Evolutionary conservation across 306 rosid species (phyloP), one percentile per base, ranked within the genome.

Genomic region (Cicer arietinum): DNA sequence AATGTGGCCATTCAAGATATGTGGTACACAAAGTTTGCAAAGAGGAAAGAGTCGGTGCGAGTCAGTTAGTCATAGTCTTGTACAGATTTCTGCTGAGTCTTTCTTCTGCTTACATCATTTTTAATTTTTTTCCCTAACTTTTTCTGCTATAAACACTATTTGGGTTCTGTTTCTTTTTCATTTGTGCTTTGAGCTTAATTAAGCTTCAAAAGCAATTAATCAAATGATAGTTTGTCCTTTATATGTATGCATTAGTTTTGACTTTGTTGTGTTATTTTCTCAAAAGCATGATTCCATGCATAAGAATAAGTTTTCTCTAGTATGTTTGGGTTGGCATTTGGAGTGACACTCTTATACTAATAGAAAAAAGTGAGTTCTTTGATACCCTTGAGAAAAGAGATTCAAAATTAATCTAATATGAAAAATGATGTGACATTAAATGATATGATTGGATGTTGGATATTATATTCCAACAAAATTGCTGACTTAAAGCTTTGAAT

Each of bases 21-120:
- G 6, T 10, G 81, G 66, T 59, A 81, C 79, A 52, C 76, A 61
- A 74, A 45, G 51, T 40, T 65, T 79, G 40, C 54, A 42, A 61
- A 71, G 75, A 69, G 66, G 85, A 61, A 79, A 69, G 82, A 63
- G 30, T 50, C 53, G 35, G 59, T 35, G 77, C 53, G 82, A 63
- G 30, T 50, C 53, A 46, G 59, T 35, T 17, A 51, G 76, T 63
- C 80, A 52, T 57, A 51, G 81, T 78, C 58, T 79, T 91, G 92
- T 91, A 87, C 88, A 87, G 85, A 51, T 46, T 73, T 82, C 73
- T 75, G 45, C 20, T 75, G 71, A 65, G 67, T 16, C 68, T 80
- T 62, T 68, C 60, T 75, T 52, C 62, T 68, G 14, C 73, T 69
- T 76, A 73, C 81, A 80, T 75, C 72, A 78, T 81, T 85, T 83